Base-by-base conservation (phyloP, 2,329 filamentous ascomycete genomes). In the Leptographium flavum region DNA sequence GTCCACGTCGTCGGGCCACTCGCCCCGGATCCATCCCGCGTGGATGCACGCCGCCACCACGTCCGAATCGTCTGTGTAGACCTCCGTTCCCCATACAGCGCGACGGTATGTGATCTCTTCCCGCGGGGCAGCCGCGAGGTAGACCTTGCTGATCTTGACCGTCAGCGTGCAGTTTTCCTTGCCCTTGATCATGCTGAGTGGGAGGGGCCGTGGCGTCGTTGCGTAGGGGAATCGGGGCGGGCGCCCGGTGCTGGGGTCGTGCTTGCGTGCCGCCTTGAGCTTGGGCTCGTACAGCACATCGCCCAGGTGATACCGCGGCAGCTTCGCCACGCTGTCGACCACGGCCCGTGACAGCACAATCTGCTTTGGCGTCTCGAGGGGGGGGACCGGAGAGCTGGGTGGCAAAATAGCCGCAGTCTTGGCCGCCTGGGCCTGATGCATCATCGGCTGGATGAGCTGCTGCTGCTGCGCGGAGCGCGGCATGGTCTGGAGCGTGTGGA, bases 51-150 rank as follows among this genome's bases (percentile, higher is more conserved):
- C 88, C 0, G 87, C 90, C 22, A 98, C 74, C 1, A 92, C 79
- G 57, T 98, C 92, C 0, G 87, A 94, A 61, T 98, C 92, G 54
- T 98, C 92, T 0, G 87, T 94, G 58, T 96, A 96, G 7, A 98
- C 74, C 32, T 93, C 88, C 0, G 87, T 92, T 1, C 92, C 92
- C 88, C 90, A 98, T 0, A 98, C 61, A 8, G 85, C 84, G 19
- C 83, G 75, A 30, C 86, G 76, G 8, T 77, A 67, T 11, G 87
- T 93, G 43, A 96, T 88, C 53, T 93, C 85, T 58, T 92, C 84
- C 27, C 90, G 74, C 22, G 83, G 76, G 8, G 70, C 64, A 0
- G 76, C 62, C 9, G 75, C 76, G 8, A 98, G 68, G 55, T 92
- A 87, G 40, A 83, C 76, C 25, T 83, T 78, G 2, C 88, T 83